Evolutionary conservation across 2,329 filamentous ascomycete species (phyloP), one percentile per base, ranked within the genome.

Genomic region (Didymellaceae sp.): DNA sequence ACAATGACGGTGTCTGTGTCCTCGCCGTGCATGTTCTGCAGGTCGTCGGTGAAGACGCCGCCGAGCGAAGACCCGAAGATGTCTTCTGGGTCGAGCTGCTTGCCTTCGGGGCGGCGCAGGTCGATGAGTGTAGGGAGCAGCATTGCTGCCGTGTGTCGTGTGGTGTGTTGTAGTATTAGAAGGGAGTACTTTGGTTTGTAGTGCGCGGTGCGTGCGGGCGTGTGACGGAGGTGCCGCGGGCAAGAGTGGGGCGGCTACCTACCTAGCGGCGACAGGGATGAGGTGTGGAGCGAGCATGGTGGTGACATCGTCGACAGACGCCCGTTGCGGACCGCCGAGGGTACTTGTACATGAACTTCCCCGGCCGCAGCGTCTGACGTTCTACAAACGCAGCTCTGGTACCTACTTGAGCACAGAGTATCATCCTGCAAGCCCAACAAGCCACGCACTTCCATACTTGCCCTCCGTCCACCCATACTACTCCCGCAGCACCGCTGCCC

Each of bases 11-110:
- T 79, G 39, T 81, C 75, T 1, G 80, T 74, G 25, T 71, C 57
- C 62, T 87, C 84, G 69, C 87, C 86, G 70, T 90, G 86, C 68
- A 82, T 80, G 73, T 84, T 86, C 50, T 78, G 80, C 44, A 85
- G 76, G 72, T 90, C 86, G 68, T 89, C 85, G 4, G 84, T 81
- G 74, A 89, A 89, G 67, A 89, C 82, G 55, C 85, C 78, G 55
- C 81, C 83, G 1, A 88, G 79, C 0, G 83, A 78, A 2, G 78
- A 77, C 25, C 76, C 75, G 62, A 90, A 80, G 59, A 82, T 80
- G 69, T 88, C 85, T 70, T 87, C 84, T 0, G 84, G 79, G 45
- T 75, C 37, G 65, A 66, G 47, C 54, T 68, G 25, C 75, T 49
- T 33, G 45, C 47, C 37, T 20, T 33, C 17, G 3, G 65, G 67